A percentile compares a stretch with the other conserved stretches of the same genome.
Evolutionary conservation across 2,329 filamentous ascomycete species (phyloP).

Genomic region (Bipolaris oryzae): DNA sequence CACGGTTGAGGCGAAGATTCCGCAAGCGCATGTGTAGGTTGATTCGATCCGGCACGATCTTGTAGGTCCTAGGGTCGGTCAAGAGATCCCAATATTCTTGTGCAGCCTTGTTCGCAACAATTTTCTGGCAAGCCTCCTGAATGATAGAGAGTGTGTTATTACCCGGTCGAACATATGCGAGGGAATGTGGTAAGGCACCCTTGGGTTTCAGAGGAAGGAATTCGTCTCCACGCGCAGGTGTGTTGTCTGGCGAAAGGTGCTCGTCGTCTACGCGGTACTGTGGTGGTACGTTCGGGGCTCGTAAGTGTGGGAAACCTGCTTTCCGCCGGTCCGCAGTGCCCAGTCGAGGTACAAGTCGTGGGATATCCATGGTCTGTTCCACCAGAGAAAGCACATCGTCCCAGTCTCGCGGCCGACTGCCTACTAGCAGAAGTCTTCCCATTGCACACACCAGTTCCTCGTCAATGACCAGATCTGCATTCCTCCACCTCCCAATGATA

Average conservation of each 20-base stretch:
- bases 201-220: slow-evolving; percentile 37
- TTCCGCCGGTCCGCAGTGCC: slow-evolving; percentile 36
- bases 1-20: slow-evolving; percentile 68
- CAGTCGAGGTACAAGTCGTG: slow-evolving; percentile 57
- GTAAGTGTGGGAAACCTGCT: slow-evolving; percentile 41
- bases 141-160: slow-evolving; percentile 70
- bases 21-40: slow-evolving; percentile 74
- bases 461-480: slow-evolving; percentile 73
- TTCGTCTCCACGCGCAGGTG: slow-evolving; percentile 35
- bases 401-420: slow-evolving; percentile 65
- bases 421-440: slow-evolving; percentile 75
- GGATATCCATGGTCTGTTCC: slow-evolving; percentile 81
- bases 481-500: slow-evolving; percentile 75
- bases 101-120: slow-evolving; percentile 67
- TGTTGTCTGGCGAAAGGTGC: slow-evolving; percentile 32
- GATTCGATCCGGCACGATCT: slow-evolving; percentile 72
- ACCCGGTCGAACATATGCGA: slow-evolving; percentile 55
- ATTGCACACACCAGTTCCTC: slow-evolving; percentile 81
- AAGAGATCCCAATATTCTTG: slow-evolving; percentile 79
- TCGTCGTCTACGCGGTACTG: slow-evolving; percentile 37
- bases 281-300: slow-evolving; percentile 41
- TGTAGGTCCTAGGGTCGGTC: slow-evolving; percentile 59
- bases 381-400: slow-evolving; percentile 76
- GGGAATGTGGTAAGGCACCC: slow-evolving; percentile 36
- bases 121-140: slow-evolving; percentile 66